These are phyloP conservation scores for Fusarium caatingaense DNA, from an alignment of 2,329 filamentous ascomycete genomes.

Conservation along the genomic window DNA sequence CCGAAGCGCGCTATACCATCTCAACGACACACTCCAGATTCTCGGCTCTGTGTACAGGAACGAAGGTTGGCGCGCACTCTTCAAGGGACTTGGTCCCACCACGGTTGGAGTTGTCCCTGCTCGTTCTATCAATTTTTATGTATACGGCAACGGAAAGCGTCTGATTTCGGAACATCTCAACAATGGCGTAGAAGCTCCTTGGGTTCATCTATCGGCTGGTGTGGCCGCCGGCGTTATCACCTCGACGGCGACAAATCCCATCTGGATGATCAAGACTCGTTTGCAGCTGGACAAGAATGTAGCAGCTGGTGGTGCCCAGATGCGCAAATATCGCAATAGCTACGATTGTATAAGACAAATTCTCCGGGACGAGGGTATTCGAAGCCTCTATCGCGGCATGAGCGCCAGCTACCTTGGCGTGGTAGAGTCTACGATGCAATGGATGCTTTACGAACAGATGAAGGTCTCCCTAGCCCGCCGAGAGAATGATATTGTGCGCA, in stretches of 20 bases:
- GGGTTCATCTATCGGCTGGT: slow-evolving; percentile 82
- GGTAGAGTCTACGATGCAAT: slow-evolving; percentile 89
- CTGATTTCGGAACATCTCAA: slow-evolving; percentile 82
- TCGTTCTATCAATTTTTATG: slow-evolving; percentile 91
- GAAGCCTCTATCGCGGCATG: slow-evolving; percentile 88
- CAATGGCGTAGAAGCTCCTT: slow-evolving; percentile 73
- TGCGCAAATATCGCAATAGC: slow-evolving; percentile 85
- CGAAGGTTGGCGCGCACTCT: slow-evolving; percentile 88
- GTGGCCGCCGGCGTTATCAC: slow-evolving; percentile 84
- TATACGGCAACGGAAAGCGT: slow-evolving; percentile 91
- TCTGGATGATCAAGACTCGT: slow-evolving; percentile 95
- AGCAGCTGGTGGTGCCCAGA: slow-evolving; percentile 66
- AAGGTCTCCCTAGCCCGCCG: slow-evolving; percentile 78
- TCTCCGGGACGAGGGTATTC: slow-evolving; percentile 80
- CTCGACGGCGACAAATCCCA: slow-evolving; percentile 92
- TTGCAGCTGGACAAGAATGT: slow-evolving; percentile 91
- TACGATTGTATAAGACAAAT: slow-evolving; percentile 89
- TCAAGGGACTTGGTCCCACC: slow-evolving; percentile 93
- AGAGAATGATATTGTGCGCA: slow-evolving; percentile 67
- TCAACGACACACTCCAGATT: slow-evolving; percentile 88
- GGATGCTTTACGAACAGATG: slow-evolving; percentile 94
- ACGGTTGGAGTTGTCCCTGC: slow-evolving; percentile 90
- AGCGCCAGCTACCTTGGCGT: slow-evolving; percentile 93
- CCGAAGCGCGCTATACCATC: slow-evolving; percentile 76
- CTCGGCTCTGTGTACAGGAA: slow-evolving; percentile 80